Conservation (phyloP, 306 rosid species). For the Fagus crenata region DNA sequence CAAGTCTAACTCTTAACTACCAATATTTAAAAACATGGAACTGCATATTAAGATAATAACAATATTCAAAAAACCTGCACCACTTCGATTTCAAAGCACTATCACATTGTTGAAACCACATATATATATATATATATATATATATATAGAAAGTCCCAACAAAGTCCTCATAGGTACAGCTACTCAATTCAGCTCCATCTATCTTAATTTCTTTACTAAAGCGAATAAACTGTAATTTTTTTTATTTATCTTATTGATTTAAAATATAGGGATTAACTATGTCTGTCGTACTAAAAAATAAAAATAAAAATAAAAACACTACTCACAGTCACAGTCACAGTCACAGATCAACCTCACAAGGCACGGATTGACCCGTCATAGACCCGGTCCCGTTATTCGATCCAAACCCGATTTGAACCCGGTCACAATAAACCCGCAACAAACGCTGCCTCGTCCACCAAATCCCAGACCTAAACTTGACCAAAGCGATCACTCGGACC, state of each 20-base stretch:
- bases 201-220: not conserved
- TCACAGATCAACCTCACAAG: conserved; percentile 13
- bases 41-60: not conserved
- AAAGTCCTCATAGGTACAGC: not conserved
- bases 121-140: too few species aligned
- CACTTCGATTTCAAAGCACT: not conserved
- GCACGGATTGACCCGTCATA: conserved; percentile 18
- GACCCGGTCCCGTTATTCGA: conserved; percentile 19
- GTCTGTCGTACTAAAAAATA: too few species aligned
- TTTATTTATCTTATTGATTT: not conserved
- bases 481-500: conserved; percentile 3
- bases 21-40: not conserved
- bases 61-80: not conserved
- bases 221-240: not conserved
- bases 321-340: conserved; percentile 4
- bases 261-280: not conserved
- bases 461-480: conserved; percentile 20
- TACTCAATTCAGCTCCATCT: not conserved
- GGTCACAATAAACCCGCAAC: conserved; percentile 21
- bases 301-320: not conserved
- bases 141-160: not conserved
- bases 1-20: too few species aligned
- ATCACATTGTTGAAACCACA: not conserved
- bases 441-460: not conserved
- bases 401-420: conserved; percentile 7